phyloP scores from a whole-genome alignment of 2,329 filamentous ascomycete species.

The Capronia americana region DNA sequence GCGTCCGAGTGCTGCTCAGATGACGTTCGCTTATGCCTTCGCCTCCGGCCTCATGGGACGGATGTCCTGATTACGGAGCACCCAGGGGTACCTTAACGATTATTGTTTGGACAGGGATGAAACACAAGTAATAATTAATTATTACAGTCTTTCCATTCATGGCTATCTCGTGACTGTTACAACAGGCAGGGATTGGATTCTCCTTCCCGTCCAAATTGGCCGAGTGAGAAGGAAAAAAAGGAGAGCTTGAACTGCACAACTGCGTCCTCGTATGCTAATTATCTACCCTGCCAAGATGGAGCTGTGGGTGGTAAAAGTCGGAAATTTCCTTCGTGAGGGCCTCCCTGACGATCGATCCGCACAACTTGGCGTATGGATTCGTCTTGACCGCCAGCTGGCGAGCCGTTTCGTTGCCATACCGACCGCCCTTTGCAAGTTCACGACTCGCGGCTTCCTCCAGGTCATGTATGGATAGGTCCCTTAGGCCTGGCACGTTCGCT shows the following conservation, averaged over 20 bases:
- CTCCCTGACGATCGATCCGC: constrained; percentile 66
- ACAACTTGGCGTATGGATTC: constrained; percentile 69
- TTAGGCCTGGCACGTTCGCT: constrained; percentile 37
- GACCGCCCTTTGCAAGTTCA: constrained; percentile 61
- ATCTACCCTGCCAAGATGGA: constrained; percentile 12
- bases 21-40: neutral
- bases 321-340: constrained; percentile 62
- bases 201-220: neutral
- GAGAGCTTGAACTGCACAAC: neutral
- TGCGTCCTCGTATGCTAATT: neutral
- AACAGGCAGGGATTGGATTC: neutral
- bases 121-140: no score
- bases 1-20: neutral
- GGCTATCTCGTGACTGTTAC: neutral
- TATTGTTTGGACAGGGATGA: no score
- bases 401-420: constrained; percentile 64
- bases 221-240: neutral
- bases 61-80: neutral
- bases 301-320: constrained; percentile 36
- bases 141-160: no score
- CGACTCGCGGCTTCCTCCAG: constrained; percentile 63
- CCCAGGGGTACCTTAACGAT: no score
- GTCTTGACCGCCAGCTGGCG: constrained; percentile 64
- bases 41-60: neutral
- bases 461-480: constrained; percentile 45